Conservation (phyloP, 2,329 filamentous ascomycete genomes). For the Cercospora citrullina region DNA sequence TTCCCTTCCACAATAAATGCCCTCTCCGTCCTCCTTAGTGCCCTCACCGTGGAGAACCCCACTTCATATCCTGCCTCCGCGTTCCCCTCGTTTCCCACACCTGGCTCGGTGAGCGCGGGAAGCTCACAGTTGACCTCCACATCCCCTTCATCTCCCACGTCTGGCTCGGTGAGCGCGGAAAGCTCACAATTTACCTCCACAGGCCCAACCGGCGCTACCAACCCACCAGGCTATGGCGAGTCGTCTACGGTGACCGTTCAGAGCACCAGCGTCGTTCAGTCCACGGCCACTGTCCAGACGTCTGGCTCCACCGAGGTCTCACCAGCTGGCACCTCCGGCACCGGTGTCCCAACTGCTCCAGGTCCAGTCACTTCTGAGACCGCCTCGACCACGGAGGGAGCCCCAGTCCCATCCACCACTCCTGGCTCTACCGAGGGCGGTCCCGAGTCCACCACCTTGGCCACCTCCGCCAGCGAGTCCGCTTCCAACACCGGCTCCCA, state of each 20-base stretch:
- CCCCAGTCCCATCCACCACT: constrained; percentile 10
- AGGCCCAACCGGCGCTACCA: constrained; percentile 17
- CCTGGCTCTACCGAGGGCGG: constrained; percentile 18
- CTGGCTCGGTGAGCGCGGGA: constrained; percentile 20
- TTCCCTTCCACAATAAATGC: constrained; percentile 22
- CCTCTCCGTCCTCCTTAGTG: constrained; percentile 25
- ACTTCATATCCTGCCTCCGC: constrained; percentile 17
- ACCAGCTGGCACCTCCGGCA: constrained; percentile 15
- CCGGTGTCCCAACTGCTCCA: constrained; percentile 14
- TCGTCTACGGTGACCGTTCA: constrained; percentile 1
- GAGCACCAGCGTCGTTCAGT: constrained; percentile 18
- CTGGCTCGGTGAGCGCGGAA: constrained; percentile 17
- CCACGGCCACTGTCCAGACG: constrained; percentile 13
- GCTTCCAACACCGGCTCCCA: constrained; percentile 21
- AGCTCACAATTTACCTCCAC: constrained; percentile 25
- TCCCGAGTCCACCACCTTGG: constrained; percentile 22
- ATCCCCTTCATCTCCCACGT: constrained; percentile 15
- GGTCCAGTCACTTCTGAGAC: constrained; percentile 17
- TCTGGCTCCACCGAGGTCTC: constrained; percentile 17
- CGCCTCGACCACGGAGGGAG: constrained; percentile 14
- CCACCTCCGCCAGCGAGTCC: constrained; percentile 25
- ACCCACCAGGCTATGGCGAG: constrained; percentile 11
- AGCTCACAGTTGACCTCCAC: constrained; percentile 24
- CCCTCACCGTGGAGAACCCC: constrained; percentile 16
- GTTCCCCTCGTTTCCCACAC: constrained; percentile 14